Percentiles rank a stretch among this genome's conserved stretches.
Evolutionary conservation across 331 rosid species (phyloP).

Genomic region (Arachis monticola): DNA sequence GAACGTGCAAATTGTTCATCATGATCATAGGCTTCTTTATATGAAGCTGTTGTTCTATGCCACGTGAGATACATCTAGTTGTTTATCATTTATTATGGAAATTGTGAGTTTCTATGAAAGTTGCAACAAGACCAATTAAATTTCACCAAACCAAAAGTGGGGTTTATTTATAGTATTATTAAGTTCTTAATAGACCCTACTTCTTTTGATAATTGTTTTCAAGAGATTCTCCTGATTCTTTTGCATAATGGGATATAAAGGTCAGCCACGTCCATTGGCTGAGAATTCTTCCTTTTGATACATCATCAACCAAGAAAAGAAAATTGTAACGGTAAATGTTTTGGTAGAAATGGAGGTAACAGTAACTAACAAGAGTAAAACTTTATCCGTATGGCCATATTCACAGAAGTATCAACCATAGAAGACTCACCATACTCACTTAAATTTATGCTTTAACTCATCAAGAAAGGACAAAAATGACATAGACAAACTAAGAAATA

Average conservation of each 20-base stretch:
- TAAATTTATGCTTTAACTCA: too few species aligned
- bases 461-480: too few species aligned
- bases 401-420: too few species aligned
- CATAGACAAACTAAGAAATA: too few species aligned
- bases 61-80: neutral
- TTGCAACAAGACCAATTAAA: neutral
- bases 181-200: neutral
- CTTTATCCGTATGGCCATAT: too few species aligned
- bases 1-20: neutral
- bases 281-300: neutral
- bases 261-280: neutral
- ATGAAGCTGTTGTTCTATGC: neutral
- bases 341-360: neutral
- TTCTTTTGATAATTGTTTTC: neutral
- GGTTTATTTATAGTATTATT: neutral
- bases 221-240: neutral
- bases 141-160: constrained; percentile 34
- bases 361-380: neutral
- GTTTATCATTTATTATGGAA: neutral
- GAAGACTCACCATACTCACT: too few species aligned
- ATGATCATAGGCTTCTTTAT: neutral
- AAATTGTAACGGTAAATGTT: neutral
- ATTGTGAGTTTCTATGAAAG: neutral
- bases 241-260: constrained; percentile 12
- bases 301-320: neutral